Base-by-base conservation (phyloP, 306 rosid genomes). In the Acacia melanoxylon region DNA sequence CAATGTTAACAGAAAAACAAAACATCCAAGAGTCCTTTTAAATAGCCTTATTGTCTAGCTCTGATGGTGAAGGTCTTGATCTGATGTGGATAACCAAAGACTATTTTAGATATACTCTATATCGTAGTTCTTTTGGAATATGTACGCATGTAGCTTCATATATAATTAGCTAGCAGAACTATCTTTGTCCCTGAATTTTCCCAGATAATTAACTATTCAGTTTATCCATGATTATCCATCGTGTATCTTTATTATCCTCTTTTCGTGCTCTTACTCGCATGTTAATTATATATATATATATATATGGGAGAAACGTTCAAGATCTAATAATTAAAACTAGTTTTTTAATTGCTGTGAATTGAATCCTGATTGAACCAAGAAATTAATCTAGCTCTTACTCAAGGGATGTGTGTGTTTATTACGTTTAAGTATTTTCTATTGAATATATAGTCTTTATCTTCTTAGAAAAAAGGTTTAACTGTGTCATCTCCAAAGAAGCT, bases 71-170 rank as follows among this genome's bases (percentile, higher is more conserved):
- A 61, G 68, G 37, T 25, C 35, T 4, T 25, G 68, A 58, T 67
- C 33, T 31, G 74, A 67, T 84, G 86, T 78, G 76, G 41, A 83
- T 86, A 80, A 72, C 68, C 66, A 86, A 61, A 65, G 51, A 82
- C 79, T 74, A 70, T 59, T 6, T 5, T 52, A 42, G 9, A 4
- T 81, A 52, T 52, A 63, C 27, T 82, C 22, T 22, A n/a, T n/a
- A 58, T 78, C 52, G 56, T 41, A 66, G 78, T 77, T 68, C 72
- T 74, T 73, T 67, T 74, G 49, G 62, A 51, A 63, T 81, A 35
- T 75, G n/a, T n/a, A 27, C 1, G 81, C 73, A 59, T 80, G 83
- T 83, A 78, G 42, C 84, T 83, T 54, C 4, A 6, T 81, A 27
- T 2, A 13, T 63, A 40, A 10, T 72, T 68, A 65, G 25, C 10